Evolutionary conservation across 768 basidiomycete genomes (phyloP).

Genomic region (Rhodotorula diobovata): DNA sequence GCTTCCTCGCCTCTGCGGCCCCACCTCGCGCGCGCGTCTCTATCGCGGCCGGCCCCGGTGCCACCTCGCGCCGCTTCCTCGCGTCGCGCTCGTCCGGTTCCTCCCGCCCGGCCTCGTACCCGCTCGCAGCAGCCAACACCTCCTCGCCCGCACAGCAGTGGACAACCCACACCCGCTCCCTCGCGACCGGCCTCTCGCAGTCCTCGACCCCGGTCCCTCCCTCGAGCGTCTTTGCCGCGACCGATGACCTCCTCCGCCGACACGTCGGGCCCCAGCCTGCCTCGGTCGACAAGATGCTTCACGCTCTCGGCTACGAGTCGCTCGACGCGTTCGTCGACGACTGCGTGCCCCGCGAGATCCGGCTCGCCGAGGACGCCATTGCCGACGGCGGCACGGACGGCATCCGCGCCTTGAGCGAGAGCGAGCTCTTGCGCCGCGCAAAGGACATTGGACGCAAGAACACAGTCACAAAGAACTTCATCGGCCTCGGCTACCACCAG

Average conservation of each 20-base stretch:
- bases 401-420: conserved; percentile 62
- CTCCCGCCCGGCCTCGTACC: too few species aligned
- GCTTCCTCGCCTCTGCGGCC: too few species aligned
- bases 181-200: conserved; percentile 30
- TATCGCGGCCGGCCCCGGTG: too few species aligned
- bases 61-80: too few species aligned
- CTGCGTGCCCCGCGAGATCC: conserved; percentile 74
- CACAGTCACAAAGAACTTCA: conserved; percentile 81
- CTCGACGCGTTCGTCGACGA: conserved; percentile 83
- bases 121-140: not conserved
- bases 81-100: too few species aligned
- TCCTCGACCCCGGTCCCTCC: conserved; percentile 11
- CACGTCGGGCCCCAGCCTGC: conserved; percentile 85
- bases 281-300: conserved; percentile 79
- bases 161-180: not conserved
- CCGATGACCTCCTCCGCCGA: conserved; percentile 83
- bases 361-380: conserved; percentile 58
- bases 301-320: conserved; percentile 71
- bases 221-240: conserved; percentile 64
- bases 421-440: conserved; percentile 70
- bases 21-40: too few species aligned
- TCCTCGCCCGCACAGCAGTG: not conserved
- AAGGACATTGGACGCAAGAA: conserved; percentile 73
- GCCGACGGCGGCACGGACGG: conserved; percentile 63
- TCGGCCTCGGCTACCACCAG: conserved; percentile 78